phyloP scores from a whole-genome alignment of 2,329 filamentous ascomycete species.

The Colletotrichum noveboracense region DNA sequence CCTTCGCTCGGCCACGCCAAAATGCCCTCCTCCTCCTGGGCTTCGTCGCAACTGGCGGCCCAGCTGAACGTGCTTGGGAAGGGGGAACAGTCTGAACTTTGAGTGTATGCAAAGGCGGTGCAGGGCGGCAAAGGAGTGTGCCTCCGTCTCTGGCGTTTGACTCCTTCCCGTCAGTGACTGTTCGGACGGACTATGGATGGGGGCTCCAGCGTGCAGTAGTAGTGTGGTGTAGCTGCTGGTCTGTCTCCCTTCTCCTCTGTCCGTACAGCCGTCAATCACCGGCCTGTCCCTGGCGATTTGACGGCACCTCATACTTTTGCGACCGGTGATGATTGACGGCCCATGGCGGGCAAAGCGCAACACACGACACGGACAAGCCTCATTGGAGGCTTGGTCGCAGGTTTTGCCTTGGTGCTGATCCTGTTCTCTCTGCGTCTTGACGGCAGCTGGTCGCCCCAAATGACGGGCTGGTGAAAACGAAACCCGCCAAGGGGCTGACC shows the following conservation, averaged over 20 bases:
- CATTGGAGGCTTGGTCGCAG: not conserved
- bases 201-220: not conserved
- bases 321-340: not conserved
- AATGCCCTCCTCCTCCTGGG: not conserved
- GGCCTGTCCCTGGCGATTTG: not conserved
- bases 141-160: not conserved
- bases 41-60: not conserved
- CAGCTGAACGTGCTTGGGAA: not conserved
- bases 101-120: not conserved
- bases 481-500: constrained; percentile 4
- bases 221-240: not conserved
- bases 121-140: not conserved
- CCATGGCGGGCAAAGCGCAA: not conserved
- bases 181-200: constrained; percentile 3
- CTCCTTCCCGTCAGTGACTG: constrained; percentile 9
- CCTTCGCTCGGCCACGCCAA: constrained; percentile 9
- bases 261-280: not conserved
- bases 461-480: constrained; percentile 3
- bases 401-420: not conserved
- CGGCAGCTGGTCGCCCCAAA: not conserved
- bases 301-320: not conserved
- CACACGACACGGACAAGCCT: not conserved
- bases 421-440: not conserved
- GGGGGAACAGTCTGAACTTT: not conserved
- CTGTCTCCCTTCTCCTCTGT: not conserved